A percentile compares a stretch with the other conserved stretches of the same genome.
Conservation (phyloP, 2,329 filamentous ascomycete genomes). For the Tolypocladium inflatum region DNA sequence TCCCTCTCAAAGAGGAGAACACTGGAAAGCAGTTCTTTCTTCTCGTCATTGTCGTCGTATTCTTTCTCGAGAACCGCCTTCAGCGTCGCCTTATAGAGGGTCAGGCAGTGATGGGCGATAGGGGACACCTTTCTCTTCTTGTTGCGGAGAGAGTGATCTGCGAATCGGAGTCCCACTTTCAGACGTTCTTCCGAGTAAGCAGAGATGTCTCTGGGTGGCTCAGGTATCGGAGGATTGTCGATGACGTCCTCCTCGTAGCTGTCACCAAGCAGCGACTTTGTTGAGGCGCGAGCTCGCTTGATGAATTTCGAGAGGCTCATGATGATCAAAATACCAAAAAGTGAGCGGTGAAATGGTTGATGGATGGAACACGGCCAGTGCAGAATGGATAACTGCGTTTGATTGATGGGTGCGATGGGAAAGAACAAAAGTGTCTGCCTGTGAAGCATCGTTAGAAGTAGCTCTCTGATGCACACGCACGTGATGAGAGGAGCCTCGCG, state of each 20-base stretch:
- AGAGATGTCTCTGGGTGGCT: background rate
- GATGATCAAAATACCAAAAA: background rate
- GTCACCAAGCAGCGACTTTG: background rate
- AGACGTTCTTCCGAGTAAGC: background rate
- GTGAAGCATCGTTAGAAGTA: no score
- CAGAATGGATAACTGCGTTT: no score
- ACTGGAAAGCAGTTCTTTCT: background rate
- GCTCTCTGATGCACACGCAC: no score
- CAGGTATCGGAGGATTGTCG: background rate
- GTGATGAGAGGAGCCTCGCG: no score
- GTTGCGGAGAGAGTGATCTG: background rate
- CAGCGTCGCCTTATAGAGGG: background rate
- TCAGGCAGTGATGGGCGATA: background rate
- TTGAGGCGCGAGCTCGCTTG: background rate
- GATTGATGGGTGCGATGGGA: no score
- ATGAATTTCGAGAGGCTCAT: background rate
- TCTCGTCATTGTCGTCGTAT: background rate
- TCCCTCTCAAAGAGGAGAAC: background rate
- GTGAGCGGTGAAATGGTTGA: no score
- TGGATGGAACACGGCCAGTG: no score
- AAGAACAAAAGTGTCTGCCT: no score
- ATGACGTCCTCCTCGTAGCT: background rate
- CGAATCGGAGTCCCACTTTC: background rate
- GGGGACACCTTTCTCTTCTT: background rate
- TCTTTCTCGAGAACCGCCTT: background rate